Base-by-base conservation (phyloP, 2,329 filamentous ascomycete genomes). In the Lachnum nothofagi region DNA sequence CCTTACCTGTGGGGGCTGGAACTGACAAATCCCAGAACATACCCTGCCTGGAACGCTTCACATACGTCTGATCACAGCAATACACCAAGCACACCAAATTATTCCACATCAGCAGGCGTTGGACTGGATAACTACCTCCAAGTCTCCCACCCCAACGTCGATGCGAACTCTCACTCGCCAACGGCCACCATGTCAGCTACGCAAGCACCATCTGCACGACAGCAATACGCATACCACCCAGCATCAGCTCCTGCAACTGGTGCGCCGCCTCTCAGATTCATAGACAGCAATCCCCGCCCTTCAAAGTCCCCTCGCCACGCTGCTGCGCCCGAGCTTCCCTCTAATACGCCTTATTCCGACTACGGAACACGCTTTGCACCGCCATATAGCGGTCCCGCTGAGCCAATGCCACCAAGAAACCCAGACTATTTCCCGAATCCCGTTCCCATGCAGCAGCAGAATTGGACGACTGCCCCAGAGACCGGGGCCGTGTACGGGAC, bases 281-380 rank as follows among this genome's bases (percentile, higher is more conserved):
- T 63, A 12, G 62, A 65, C 46, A 60, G 48, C 35, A 65, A 66
- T 40, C 62, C 62, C 6, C 52, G 64, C 12, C 63, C 63, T 14
- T 33, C 60, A 12, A 66, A 65, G 42, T 65, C 63, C 5, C 64
- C 64, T 29, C 52, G 64, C 8, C 63, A 65, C 50, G 49, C 55
- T 33, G 60, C 49, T 14, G 59, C 61, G 14, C 54, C 59, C 8
- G 59, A 63, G 9, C 29, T 58, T 10, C 55, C 56, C 9, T 44
- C 59, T 2, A 53, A 47, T 8, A 41, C 51, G 10, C 46, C 56
- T 5, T 59, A 59, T 45, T 25, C 54, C 14, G 59, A 63, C 2
- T 62, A 59, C 19, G 41, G 48, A 9, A 50, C 54, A n/a, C 49
- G 60, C 3, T 60, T 57, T 46, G 55, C 53, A 20, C 49, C 60